Evolutionary conservation across 2,329 filamentous ascomycete genomes (phyloP).

Genomic region (Penicillium paneum): DNA sequence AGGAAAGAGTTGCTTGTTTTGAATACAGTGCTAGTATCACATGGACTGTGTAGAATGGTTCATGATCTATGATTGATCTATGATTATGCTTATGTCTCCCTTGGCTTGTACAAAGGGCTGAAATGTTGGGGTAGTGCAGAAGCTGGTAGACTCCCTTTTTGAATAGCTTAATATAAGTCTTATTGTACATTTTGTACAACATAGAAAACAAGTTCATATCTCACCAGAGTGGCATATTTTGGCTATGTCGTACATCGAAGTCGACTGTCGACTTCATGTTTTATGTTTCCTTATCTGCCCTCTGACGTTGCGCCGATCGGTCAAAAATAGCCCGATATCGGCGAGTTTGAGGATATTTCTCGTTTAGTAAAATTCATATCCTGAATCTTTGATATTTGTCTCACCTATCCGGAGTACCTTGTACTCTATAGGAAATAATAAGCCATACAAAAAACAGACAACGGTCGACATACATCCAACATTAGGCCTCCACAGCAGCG

Average conservation of each 20-base stretch:
- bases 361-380: background rate
- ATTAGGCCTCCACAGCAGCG: background rate
- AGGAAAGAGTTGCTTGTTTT: background rate
- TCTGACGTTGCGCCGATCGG: constrained; percentile 1
- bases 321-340: constrained; percentile 1
- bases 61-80: background rate
- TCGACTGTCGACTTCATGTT: background rate
- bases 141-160: background rate
- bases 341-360: background rate
- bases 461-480: background rate
- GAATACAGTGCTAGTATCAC: background rate
- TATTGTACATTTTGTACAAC: background rate
- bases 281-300: background rate
- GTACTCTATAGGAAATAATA: background rate
- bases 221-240: background rate
- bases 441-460: background rate
- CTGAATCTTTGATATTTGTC: too few species aligned
- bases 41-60: background rate
- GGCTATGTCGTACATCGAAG: constrained; percentile 5
- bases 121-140: background rate
- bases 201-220: background rate
- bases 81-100: background rate
- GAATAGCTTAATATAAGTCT: background rate
- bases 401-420: background rate
- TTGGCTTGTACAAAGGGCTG: background rate